A percentile compares a stretch with the other conserved stretches of the same genome.
Conservation (phyloP, 352 stramenopile genomes). For the Pythium grandisporangium region DNA sequence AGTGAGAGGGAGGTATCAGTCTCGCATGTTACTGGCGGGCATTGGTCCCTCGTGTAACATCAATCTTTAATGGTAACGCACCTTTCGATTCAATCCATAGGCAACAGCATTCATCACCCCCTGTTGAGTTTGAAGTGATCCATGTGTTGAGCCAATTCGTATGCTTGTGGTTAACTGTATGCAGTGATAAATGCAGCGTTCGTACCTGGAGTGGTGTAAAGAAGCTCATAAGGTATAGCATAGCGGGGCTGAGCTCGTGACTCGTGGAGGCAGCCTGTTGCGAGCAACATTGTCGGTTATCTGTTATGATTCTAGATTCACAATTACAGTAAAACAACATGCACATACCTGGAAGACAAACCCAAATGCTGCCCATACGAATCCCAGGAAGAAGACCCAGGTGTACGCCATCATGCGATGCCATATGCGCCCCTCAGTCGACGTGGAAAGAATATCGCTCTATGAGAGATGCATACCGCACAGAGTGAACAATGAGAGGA, state of each 20-base stretch:
- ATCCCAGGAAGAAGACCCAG: constrained; percentile 39
- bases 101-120: constrained; percentile 44
- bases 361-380: constrained; percentile 33
- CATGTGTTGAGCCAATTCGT: too few relatives aligned
- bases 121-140: too few relatives aligned
- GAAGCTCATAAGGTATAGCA: constrained; percentile 61
- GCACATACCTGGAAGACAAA: constrained; percentile 32
- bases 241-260: constrained; percentile 29
- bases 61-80: constrained; percentile 9
- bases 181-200: neutral
- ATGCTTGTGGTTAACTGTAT: too few relatives aligned
- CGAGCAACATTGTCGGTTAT: too few relatives aligned
- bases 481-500: neutral
- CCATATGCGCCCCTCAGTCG: constrained; percentile 58
- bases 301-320: neutral
- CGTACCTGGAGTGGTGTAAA: constrained; percentile 66
- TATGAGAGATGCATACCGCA: constrained; percentile 8
- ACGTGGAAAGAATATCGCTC: constrained; percentile 49
- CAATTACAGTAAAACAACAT: neutral
- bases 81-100: constrained; percentile 61
- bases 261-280: constrained; percentile 20
- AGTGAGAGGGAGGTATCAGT: too few relatives aligned
- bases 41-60: too few relatives aligned
- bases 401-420: constrained; percentile 56
- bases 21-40: too few relatives aligned